phyloP scores from a whole-genome alignment of 176 grass and related monocot genomes.

The Poa pratensis region DNA sequence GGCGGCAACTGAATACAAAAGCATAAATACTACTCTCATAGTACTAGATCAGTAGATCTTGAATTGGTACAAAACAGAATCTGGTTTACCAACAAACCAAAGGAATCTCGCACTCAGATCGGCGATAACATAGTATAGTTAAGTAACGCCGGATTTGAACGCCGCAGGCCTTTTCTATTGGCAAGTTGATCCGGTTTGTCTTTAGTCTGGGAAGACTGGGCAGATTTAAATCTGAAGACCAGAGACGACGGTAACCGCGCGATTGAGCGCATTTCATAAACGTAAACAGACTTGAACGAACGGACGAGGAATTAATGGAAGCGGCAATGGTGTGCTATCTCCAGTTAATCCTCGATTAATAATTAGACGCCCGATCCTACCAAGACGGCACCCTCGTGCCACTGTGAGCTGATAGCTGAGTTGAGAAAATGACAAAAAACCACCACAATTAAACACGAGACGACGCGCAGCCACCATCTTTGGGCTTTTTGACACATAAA shows the following conservation, averaged over 20 bases:
- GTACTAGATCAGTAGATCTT: slow-evolving; percentile 2
- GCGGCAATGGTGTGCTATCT: no score
- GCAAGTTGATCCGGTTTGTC: background rate
- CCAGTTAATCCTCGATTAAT: background rate
- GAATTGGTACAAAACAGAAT: slow-evolving; percentile 15
- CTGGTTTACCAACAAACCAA: background rate
- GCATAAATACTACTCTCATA: background rate
- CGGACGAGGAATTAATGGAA: background rate
- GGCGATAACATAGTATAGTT: background rate
- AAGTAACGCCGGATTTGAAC: background rate
- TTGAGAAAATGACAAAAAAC: no score
- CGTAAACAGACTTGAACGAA: background rate
- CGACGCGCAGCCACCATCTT: no score
- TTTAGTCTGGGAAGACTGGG: background rate
- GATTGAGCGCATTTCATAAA: background rate
- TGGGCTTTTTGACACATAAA: no score
- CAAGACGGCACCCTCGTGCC: slow-evolving; percentile 38
- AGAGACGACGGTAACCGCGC: background rate
- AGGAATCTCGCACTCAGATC: slow-evolving; percentile 45
- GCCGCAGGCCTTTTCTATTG: background rate
- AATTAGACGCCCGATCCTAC: background rate
- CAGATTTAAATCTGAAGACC: slow-evolving; percentile 16
- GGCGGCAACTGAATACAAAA: background rate
- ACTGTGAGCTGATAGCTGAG: background rate
- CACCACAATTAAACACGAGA: no score